Conservation (phyloP, 768 basidiomycete species). For the Lenzites betulinus region DNA sequence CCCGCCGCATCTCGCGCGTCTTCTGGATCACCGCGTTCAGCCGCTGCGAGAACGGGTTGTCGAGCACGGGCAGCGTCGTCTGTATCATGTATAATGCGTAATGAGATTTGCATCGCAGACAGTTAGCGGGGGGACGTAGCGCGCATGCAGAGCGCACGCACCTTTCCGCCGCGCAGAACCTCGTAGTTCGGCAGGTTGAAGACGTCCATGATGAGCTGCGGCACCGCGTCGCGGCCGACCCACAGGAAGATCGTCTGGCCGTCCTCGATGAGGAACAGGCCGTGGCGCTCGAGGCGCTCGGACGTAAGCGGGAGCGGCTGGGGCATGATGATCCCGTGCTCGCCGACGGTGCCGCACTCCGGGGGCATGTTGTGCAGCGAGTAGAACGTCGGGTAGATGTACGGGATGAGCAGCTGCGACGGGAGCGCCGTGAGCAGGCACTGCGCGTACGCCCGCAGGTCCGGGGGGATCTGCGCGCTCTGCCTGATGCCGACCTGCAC, state of each 20-base stretch:
- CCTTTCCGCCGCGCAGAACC: conserved; percentile 92
- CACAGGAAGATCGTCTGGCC: conserved; percentile 97
- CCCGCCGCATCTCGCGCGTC: conserved; percentile 90
- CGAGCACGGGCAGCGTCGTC: conserved; percentile 87
- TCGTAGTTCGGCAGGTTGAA: conserved; percentile 90
- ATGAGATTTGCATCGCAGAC: neutral
- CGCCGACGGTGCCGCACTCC: conserved; percentile 92
- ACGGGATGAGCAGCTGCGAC: conserved; percentile 87
- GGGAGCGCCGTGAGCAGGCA: conserved; percentile 89
- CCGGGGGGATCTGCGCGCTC: conserved; percentile 95
- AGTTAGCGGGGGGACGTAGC: conserved; percentile 2
- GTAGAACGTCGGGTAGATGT: conserved; percentile 94
- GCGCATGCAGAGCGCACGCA: conserved; percentile 28
- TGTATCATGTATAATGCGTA: conserved; percentile 31
- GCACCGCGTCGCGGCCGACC: conserved; percentile 98
- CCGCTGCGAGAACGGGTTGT: conserved; percentile 95
- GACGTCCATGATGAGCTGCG: conserved; percentile 90
- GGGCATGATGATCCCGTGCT: conserved; percentile 86
- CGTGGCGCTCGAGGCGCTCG: conserved; percentile 94
- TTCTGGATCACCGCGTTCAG: conserved; percentile 94
- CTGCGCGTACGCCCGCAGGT: conserved; percentile 94
- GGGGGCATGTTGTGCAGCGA: conserved; percentile 95
- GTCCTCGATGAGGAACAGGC: conserved; percentile 95
- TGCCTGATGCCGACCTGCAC: conserved; percentile 88
- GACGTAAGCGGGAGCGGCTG: conserved; percentile 87